Conservation (phyloP, 2,329 filamentous ascomycete species). For the Westerdykella aurantiaca region DNA sequence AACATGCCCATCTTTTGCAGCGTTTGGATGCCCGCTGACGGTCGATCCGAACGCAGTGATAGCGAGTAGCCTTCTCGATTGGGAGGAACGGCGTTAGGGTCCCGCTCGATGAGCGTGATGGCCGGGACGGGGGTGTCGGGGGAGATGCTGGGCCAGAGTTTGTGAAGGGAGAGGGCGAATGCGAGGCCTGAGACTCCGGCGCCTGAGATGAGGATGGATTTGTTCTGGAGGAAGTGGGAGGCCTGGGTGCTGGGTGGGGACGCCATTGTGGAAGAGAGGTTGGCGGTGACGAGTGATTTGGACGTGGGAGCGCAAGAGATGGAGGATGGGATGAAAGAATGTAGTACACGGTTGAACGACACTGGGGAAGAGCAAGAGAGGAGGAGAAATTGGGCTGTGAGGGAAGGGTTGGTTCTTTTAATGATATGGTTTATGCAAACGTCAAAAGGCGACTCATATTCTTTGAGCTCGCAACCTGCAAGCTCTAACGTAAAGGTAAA, state of each 20-base stretch:
- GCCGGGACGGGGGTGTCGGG: not conserved
- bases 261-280: too few relatives aligned
- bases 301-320: too few relatives aligned
- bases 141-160: conserved; percentile 38
- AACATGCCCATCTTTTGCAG: conserved; percentile 39
- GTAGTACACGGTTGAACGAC: too few relatives aligned
- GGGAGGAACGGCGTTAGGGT: conserved; percentile 24
- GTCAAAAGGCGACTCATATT: too few relatives aligned
- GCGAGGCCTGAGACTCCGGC: conserved; percentile 43
- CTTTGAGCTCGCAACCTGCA: too few relatives aligned
- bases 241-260: not conserved
- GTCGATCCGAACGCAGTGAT: conserved; percentile 35
- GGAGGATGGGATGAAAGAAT: too few relatives aligned
- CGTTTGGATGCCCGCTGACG: conserved; percentile 35
- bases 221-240: conserved; percentile 29
- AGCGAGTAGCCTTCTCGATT: conserved; percentile 39
- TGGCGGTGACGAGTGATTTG: too few relatives aligned
- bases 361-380: too few relatives aligned
- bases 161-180: conserved; percentile 39
- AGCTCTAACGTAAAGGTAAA: too few relatives aligned
- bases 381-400: too few relatives aligned
- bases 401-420: too few relatives aligned
- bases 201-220: conserved; percentile 42
- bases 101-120: conserved; percentile 40
- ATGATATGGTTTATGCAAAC: too few relatives aligned